Percentiles rank a stretch among this genome's conserved stretches.
Evolutionary conservation across 2,329 filamentous ascomycete genomes (phyloP).

Genomic region (Alternaria infectoria): DNA sequence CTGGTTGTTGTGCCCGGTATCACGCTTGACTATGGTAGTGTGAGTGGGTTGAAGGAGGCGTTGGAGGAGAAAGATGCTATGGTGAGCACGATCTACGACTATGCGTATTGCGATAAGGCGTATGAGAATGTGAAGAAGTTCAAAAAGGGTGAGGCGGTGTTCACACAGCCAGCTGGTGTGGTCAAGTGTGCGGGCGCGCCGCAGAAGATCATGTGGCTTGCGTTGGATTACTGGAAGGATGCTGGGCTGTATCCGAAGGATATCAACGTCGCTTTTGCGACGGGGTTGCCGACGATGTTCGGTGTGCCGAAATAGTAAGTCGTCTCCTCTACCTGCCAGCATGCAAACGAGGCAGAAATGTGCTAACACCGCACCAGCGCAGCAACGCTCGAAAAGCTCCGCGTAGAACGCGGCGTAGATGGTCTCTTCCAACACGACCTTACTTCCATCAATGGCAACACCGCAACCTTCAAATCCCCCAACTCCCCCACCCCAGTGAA

Average conservation of each 20-base stretch:
- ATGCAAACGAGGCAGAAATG: too few species aligned
- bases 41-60: conserved; percentile 46
- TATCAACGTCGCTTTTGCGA: conserved; percentile 50
- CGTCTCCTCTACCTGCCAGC: not conserved
- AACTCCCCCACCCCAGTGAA: conserved; percentile 34
- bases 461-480: conserved; percentile 40
- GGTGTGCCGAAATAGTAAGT: conserved; percentile 46
- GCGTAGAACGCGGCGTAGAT: conserved; percentile 45
- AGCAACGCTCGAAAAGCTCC: conserved; percentile 44
- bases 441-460: conserved; percentile 46
- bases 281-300: conserved; percentile 50
- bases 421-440: conserved; percentile 50
- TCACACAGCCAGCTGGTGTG: conserved; percentile 49
- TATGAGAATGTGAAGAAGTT: conserved; percentile 39
- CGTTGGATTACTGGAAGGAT: conserved; percentile 47
- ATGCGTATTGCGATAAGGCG: conserved; percentile 49
- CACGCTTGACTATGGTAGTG: conserved; percentile 36
- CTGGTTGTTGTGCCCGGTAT: conserved; percentile 65
- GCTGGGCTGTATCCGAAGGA: conserved; percentile 40
- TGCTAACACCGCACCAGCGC: conserved; percentile 24
- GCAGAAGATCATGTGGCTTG: conserved; percentile 53
- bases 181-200: conserved; percentile 51
- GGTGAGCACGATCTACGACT: conserved; percentile 49
- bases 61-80: conserved; percentile 41
- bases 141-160: conserved; percentile 45